phyloP scores from a whole-genome alignment of 1,284 basidiomycete genomes.

The Ustilago shanxiensis region DNA sequence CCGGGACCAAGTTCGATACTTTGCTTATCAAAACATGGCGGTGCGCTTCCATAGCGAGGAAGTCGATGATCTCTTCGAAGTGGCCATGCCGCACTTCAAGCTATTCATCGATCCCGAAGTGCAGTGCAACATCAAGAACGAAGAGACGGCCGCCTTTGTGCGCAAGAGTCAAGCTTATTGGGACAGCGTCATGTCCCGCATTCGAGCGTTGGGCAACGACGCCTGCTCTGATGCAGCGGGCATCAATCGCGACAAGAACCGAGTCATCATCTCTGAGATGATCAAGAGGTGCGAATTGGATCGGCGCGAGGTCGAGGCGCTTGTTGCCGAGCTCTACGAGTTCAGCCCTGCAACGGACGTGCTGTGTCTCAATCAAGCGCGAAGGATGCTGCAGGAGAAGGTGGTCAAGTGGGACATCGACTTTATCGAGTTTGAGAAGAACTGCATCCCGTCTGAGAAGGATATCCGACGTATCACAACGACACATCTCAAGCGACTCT shows the following conservation, averaged over 20 bases:
- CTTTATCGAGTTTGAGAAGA: constrained; percentile 75
- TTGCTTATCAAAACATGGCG: constrained; percentile 79
- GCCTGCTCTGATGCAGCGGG: constrained; percentile 54
- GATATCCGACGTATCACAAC: constrained; percentile 70
- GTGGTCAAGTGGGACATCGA: constrained; percentile 96
- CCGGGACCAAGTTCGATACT: constrained; percentile 91
- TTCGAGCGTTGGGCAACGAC: constrained; percentile 73
- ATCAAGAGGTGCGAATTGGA: constrained; percentile 58
- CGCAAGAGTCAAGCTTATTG: constrained; percentile 78
- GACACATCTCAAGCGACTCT: constrained; percentile 73
- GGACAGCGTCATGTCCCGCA: constrained; percentile 73
- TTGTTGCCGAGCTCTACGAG: constrained; percentile 77
- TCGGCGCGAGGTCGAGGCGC: constrained; percentile 77
- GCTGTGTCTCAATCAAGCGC: constrained; percentile 86
- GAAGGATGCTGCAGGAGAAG: constrained; percentile 88
- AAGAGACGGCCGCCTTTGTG: constrained; percentile 84
- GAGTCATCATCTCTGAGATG: constrained; percentile 47
- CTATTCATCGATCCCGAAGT: constrained; percentile 87
- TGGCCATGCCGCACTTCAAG: constrained; percentile 88
- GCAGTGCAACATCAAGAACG: constrained; percentile 88
- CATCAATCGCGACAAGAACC: constrained; percentile 50
- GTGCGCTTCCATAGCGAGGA: constrained; percentile 90
- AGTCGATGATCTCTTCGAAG: constrained; percentile 81
- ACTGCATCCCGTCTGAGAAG: constrained; percentile 72
- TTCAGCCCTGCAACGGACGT: constrained; percentile 78